Conservation (phyloP, 192 early-diverging fungal species). For the Phlyctochytrium arcticum region DNA sequence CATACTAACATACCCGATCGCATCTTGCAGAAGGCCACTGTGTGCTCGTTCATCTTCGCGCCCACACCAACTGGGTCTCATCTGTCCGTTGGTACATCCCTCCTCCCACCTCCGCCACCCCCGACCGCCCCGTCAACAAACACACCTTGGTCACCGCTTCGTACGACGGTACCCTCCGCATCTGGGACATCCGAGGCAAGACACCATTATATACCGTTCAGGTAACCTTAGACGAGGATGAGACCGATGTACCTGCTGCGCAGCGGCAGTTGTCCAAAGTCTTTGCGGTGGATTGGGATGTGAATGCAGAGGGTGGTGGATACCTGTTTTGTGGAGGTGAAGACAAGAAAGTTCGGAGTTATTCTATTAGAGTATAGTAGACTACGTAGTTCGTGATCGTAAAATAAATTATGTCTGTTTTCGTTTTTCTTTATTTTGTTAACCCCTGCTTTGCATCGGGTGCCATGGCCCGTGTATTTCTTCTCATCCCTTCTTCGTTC, state of each 20-base stretch:
- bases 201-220: constrained; percentile 75
- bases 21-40: constrained; percentile 56
- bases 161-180: constrained; percentile 80
- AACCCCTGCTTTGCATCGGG: no score
- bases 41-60: constrained; percentile 71
- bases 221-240: constrained; percentile 37
- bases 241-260: no score
- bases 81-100: constrained; percentile 82
- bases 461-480: no score
- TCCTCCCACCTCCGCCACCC: no score
- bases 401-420: no score
- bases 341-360: constrained; percentile 55
- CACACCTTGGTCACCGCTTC: constrained; percentile 78
- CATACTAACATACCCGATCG: neutral
- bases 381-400: no score
- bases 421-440: no score
- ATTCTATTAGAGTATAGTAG: neutral
- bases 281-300: constrained; percentile 68
- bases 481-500: no score
- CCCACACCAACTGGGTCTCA: constrained; percentile 83
- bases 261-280: constrained; percentile 62
- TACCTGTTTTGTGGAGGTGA: constrained; percentile 73
- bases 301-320: no score
- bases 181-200: constrained; percentile 94
- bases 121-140: no score